Conservation (phyloP, 2,329 filamentous ascomycete genomes). For the Chaetothyriales sp. region DNA sequence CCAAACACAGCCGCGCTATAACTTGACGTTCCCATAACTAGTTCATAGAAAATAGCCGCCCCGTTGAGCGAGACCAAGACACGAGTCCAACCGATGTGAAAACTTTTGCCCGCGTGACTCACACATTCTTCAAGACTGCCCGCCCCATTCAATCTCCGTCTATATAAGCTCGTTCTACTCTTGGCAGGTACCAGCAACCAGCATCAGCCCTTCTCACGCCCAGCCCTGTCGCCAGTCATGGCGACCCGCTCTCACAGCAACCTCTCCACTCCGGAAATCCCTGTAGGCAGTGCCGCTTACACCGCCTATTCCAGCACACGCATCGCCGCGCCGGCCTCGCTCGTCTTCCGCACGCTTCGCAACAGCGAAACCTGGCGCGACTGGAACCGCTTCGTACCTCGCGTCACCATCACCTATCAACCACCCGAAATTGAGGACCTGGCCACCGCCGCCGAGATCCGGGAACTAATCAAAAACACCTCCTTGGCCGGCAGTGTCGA, state of each 20-base stretch:
- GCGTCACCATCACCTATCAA: slow-evolving; percentile 33
- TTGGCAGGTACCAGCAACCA: background rate
- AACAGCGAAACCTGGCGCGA: slow-evolving; percentile 33
- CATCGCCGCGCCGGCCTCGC: slow-evolving; percentile 29
- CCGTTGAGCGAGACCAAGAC: background rate
- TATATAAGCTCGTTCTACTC: background rate
- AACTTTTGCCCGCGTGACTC: background rate
- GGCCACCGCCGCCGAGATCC: slow-evolving; percentile 12
- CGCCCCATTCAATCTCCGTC: background rate
- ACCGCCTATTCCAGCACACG: slow-evolving; percentile 24
- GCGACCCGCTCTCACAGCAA: background rate
- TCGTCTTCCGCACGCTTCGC: slow-evolving; percentile 32
- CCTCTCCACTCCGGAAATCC: slow-evolving; percentile 22
- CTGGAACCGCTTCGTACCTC: slow-evolving; percentile 36
- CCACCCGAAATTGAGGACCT: slow-evolving; percentile 19
- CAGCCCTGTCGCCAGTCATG: background rate
- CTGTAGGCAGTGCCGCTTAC: slow-evolving; percentile 20
- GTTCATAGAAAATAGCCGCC: background rate
- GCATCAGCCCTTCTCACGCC: background rate
- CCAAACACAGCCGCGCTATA: background rate
- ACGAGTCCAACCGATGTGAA: background rate
- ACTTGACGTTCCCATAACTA: background rate
- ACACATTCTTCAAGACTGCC: background rate
- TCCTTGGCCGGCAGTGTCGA: slow-evolving; percentile 16
- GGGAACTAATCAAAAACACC: slow-evolving; percentile 17